Percentiles rank a stretch among this genome's conserved stretches.
phyloP scores from a whole-genome alignment of 2,329 filamentous ascomycete genomes.

The Neofusicoccum cordaticola region DNA sequence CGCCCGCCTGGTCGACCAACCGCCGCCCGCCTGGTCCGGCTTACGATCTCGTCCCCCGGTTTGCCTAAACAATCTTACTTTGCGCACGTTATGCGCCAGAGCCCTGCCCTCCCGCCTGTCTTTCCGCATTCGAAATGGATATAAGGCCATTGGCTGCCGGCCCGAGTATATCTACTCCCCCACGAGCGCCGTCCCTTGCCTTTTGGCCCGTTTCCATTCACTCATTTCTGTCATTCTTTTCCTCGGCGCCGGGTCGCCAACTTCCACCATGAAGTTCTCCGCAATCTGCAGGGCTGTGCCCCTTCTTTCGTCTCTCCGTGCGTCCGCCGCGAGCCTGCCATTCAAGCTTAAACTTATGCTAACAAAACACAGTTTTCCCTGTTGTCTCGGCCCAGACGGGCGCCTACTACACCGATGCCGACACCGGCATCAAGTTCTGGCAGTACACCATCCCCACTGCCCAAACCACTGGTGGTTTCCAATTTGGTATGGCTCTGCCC shows the following conservation, averaged over 20 bases:
- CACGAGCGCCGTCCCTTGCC: slow-evolving; percentile 14
- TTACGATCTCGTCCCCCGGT: background rate
- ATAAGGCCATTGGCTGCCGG: slow-evolving; percentile 6
- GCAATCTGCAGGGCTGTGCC: slow-evolving; percentile 34
- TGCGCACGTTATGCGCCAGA: background rate
- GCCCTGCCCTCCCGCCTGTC: too few relatives aligned
- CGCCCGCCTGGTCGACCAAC: background rate
- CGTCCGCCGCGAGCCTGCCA: background rate
- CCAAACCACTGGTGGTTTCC: slow-evolving; percentile 33
- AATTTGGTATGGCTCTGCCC: slow-evolving; percentile 36
- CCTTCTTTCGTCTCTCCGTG: slow-evolving; percentile 37
- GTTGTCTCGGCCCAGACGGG: slow-evolving; percentile 29
- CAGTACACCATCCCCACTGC: slow-evolving; percentile 25
- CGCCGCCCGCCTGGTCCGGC: background rate
- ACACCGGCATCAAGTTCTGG: slow-evolving; percentile 15
- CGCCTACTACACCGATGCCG: slow-evolving; percentile 5
- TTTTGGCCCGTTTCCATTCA: slow-evolving; percentile 12
- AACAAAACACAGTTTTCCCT: slow-evolving; percentile 22
- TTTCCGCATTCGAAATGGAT: background rate
- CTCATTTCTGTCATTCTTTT: slow-evolving; percentile 4
- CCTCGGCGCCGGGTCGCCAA: slow-evolving; percentile 16
- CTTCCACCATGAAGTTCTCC: slow-evolving; percentile 33
- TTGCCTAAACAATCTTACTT: background rate
- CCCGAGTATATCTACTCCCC: background rate
- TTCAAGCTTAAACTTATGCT: slow-evolving; percentile 18